phyloP scores from a whole-genome alignment of 306 rosid species.

The Glycyrrhiza uralensis region DNA sequence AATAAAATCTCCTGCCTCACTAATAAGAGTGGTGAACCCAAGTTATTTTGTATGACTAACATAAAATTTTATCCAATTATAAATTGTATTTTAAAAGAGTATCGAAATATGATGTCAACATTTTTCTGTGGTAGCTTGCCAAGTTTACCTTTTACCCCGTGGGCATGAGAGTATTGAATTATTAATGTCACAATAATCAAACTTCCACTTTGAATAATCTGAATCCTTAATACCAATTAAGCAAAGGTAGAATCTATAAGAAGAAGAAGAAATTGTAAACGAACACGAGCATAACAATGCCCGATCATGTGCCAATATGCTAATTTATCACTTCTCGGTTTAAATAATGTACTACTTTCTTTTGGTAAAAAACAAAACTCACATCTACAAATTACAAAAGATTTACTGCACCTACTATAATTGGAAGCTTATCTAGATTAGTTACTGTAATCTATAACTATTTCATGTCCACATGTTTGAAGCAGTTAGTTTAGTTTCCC shows the following conservation, averaged over 20 bases:
- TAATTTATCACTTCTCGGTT: conserved; percentile 4
- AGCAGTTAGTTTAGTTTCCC: background rate
- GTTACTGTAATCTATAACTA: background rate
- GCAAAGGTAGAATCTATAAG: background rate
- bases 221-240: background rate
- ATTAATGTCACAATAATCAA: too few species aligned
- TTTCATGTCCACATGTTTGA: background rate
- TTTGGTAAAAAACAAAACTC: background rate
- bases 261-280: background rate
- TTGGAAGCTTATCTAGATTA: background rate
- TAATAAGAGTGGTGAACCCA: too few species aligned
- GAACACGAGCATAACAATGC: background rate
- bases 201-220: background rate
- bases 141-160: background rate
- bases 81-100: background rate
- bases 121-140: background rate
- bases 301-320: background rate
- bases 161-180: background rate
- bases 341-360: background rate
- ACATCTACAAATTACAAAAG: conserved; percentile 18
- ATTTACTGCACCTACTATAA: background rate
- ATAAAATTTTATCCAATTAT: background rate
- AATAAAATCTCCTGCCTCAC: too few species aligned
- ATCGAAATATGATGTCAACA: background rate
- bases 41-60: background rate